Base-by-base conservation (phyloP, 2,329 filamentous ascomycete species). In the Alternaria triticina region DNA sequence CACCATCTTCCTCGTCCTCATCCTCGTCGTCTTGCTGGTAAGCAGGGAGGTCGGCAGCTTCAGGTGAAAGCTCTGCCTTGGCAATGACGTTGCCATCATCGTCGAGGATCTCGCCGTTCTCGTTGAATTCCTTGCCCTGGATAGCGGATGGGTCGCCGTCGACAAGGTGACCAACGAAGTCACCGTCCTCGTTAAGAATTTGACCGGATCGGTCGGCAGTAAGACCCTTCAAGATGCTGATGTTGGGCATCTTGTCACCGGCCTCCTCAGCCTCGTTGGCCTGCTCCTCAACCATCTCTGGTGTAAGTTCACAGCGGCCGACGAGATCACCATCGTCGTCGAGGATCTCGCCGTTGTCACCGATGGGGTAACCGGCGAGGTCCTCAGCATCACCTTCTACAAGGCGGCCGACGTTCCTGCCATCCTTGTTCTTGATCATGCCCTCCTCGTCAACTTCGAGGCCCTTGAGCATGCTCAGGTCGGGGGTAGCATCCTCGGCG, bases 271-370 rank as follows among this genome's bases (percentile, higher is more conserved):
- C 79, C 43, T 81, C 70, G 45, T 79, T 70, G 25, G 82, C 69
- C 60, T 84, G 81, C 57, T 82, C 77, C 65, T 83, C 78, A 51
- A 78, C 77, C 46, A 78, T 74, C 40, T 85, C 83, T 13, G 83
- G 83, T 17, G 83, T 77, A 33, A 85, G 78, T 65, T 86, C 84
- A 56, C 83, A 82, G 59, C 84, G 84, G 54, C 86, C 86, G 51
- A 87, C 83, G 23, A 86, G 82, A 66, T 86, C 83, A 23, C 85
- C 86, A 64, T 86, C 83, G 45, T 86, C 83, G 61, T 87, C 84
- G 23, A 87, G 81, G 28, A 87, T 86, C 69, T 86, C 84, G 61
- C 86, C 86, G 13, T 86, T 80, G 40, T 86, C 82, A 60, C 85
- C 84, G 61, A 86, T 85, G 15, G 78, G 79, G 72, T 86, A 86